These are phyloP conservation scores for Cutaneotrichosporon mucoides DNA, from an alignment of 1,284 basidiomycete genomes.

Conservation along the genomic window DNA sequence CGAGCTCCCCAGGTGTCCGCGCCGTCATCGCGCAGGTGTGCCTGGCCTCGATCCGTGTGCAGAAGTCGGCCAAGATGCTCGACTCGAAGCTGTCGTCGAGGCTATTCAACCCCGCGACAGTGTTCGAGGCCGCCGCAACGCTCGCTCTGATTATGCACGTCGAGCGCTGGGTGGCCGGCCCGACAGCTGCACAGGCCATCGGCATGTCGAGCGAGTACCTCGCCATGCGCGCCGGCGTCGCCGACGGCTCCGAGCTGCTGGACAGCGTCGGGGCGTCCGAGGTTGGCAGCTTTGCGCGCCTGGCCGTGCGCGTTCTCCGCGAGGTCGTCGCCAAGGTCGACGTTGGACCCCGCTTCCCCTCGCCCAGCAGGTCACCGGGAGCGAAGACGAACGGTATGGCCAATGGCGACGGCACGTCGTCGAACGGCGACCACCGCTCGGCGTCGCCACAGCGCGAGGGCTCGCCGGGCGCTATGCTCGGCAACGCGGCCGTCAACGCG, in stretches of 20 bases:
- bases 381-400: constrained; percentile 8
- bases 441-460: constrained; percentile 5
- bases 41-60: constrained; percentile 33
- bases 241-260: constrained; percentile 39
- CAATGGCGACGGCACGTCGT: constrained; percentile 3
- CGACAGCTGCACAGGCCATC: constrained; percentile 8
- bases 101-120: constrained; percentile 33
- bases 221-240: constrained; percentile 33
- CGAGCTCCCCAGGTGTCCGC: constrained; percentile 25
- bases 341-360: constrained; percentile 8
- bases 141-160: constrained; percentile 39
- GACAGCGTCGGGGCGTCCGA: constrained; percentile 29
- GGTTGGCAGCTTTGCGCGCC: constrained; percentile 24
- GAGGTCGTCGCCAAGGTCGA: constrained; percentile 23
- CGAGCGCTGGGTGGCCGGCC: constrained; percentile 27
- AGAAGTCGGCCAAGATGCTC: constrained; percentile 40
- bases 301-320: constrained; percentile 33
- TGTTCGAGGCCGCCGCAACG: constrained; percentile 39
- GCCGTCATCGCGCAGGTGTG: constrained; percentile 35
- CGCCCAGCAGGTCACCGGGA: constrained; percentile 2
- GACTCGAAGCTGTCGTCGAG: constrained; percentile 39
- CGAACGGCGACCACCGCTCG: constrained; percentile 2
- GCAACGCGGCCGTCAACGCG: constrained; percentile 10
- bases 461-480: constrained; percentile 4
- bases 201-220: constrained; percentile 24